Evolutionary conservation across 1,284 basidiomycete genomes (phyloP).

Genomic region (Rhodotorula sp.): DNA sequence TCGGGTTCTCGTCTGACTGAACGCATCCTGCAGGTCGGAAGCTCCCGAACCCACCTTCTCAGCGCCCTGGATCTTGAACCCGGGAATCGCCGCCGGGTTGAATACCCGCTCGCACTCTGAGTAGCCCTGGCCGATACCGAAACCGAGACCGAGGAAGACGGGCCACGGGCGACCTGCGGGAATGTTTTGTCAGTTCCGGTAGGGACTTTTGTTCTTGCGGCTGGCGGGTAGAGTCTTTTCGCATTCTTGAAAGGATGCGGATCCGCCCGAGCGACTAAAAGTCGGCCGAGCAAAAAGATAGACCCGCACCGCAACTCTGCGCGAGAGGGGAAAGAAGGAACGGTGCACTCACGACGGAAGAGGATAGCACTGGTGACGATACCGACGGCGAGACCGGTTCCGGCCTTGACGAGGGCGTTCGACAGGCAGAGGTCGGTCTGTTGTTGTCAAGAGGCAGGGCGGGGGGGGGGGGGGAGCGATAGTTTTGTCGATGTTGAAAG

Average conservation of each 20-base stretch:
- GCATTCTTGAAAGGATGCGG: too few species aligned
- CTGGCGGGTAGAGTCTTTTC: too few species aligned
- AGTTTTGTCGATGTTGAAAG: too few species aligned
- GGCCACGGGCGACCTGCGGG: slow-evolving; percentile 89
- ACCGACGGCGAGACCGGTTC: slow-evolving; percentile 90
- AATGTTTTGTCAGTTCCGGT: background rate
- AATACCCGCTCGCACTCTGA: slow-evolving; percentile 43
- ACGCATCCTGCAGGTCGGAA: too few species aligned
- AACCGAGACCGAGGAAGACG: slow-evolving; percentile 86
- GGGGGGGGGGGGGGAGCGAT: too few species aligned
- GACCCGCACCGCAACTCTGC: background rate
- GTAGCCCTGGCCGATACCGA: slow-evolving; percentile 59
- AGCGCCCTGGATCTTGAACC: slow-evolving; percentile 32
- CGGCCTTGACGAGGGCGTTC: slow-evolving; percentile 62
- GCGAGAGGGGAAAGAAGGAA: background rate
- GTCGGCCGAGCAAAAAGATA: background rate
- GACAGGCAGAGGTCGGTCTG: slow-evolving; percentile 49
- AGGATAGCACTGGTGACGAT: slow-evolving; percentile 91
- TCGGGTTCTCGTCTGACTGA: background rate
- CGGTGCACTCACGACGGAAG: slow-evolving; percentile 73
- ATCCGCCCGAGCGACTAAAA: background rate
- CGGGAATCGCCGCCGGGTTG: slow-evolving; percentile 45
- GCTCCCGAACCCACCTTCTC: slow-evolving; percentile 13
- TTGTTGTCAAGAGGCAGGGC: background rate
- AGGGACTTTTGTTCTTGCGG: too few species aligned